phyloP scores from a whole-genome alignment of 805 yeast species.

The Nakazawaea pomicola region DNA sequence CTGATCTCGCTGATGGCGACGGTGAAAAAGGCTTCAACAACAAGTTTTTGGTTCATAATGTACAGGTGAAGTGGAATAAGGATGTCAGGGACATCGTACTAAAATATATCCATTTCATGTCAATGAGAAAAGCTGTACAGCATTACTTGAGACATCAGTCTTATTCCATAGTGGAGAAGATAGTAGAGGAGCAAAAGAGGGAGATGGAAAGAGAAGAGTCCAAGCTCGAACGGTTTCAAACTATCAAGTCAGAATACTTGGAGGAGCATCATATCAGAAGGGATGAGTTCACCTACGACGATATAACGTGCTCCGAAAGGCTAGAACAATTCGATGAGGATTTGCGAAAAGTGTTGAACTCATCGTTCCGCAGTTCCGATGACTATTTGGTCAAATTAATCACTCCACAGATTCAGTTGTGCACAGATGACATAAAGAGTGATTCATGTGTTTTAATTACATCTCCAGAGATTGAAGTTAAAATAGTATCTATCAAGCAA shows the following conservation, averaged over 20 bases:
- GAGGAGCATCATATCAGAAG: constrained; percentile 16
- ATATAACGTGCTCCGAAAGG: constrained; percentile 23
- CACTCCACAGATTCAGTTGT: constrained; percentile 79
- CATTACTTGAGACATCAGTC: constrained; percentile 45
- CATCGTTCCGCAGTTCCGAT: constrained; percentile 37
- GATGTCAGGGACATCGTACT: constrained; percentile 56
- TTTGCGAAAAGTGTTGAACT: constrained; percentile 34
- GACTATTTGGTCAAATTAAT: constrained; percentile 63
- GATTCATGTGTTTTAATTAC: constrained; percentile 64
- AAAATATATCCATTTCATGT: constrained; percentile 50
- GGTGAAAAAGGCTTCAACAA: constrained; percentile 42
- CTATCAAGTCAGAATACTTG: constrained; percentile 15
- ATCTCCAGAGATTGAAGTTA: constrained; percentile 65
- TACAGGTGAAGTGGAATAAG: constrained; percentile 78
- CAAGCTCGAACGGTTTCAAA: constrained; percentile 3
- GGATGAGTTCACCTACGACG: constrained; percentile 9
- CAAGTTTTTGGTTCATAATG: constrained; percentile 65
- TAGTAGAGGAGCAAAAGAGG: constrained; percentile 30
- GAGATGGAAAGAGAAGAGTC: background rate
- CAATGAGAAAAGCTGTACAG: constrained; percentile 36
- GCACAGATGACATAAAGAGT: constrained; percentile 38
- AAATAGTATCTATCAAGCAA: constrained; percentile 61
- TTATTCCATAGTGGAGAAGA: constrained; percentile 43
- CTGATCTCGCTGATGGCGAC: constrained; percentile 1
- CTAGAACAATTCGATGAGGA: constrained; percentile 48